These are phyloP conservation scores for Mucuna pruriens DNA, from an alignment of 306 rosid genomes.

Conservation along the genomic window DNA sequence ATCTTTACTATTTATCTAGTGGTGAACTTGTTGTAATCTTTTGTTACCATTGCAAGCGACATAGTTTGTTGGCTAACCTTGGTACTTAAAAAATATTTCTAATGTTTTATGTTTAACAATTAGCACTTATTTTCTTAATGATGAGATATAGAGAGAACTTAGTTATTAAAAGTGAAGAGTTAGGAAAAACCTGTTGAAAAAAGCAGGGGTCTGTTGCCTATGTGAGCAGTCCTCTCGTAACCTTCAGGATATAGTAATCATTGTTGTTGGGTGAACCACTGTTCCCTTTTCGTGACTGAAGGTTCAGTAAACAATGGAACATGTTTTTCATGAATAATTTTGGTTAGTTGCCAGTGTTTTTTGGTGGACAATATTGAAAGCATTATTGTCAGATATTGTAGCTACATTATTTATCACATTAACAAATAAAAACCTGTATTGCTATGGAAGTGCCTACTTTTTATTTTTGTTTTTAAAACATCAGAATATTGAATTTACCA, in stretches of 20 bases:
- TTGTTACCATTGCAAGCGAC: background rate
- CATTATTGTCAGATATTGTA: background rate
- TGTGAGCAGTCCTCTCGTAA: slow-evolving; percentile 36
- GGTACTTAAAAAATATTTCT: background rate
- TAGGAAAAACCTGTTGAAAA: slow-evolving; percentile 27
- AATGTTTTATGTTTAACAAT: background rate
- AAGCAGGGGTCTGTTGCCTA: slow-evolving; percentile 46
- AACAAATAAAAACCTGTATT: background rate
- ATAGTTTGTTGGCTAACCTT: background rate
- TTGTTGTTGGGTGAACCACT: slow-evolving; percentile 52
- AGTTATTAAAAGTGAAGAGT: background rate
- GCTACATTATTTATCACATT: too few relatives aligned
- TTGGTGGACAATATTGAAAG: background rate
- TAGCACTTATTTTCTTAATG: background rate
- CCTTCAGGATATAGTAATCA: slow-evolving; percentile 39
- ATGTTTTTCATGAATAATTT: background rate
- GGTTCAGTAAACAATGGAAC: slow-evolving; percentile 53
- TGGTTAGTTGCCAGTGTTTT: too few relatives aligned
- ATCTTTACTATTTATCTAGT: background rate
- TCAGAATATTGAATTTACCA: background rate
- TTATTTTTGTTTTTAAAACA: background rate
- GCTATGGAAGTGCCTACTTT: background rate
- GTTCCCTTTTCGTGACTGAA: slow-evolving; percentile 2
- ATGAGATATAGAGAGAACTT: background rate
- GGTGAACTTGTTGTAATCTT: background rate